A percentile compares a stretch with the other conserved stretches of the same genome.
Evolutionary conservation across 768 basidiomycete genomes (phyloP).

Genomic region (Tulasnella sp.): DNA sequence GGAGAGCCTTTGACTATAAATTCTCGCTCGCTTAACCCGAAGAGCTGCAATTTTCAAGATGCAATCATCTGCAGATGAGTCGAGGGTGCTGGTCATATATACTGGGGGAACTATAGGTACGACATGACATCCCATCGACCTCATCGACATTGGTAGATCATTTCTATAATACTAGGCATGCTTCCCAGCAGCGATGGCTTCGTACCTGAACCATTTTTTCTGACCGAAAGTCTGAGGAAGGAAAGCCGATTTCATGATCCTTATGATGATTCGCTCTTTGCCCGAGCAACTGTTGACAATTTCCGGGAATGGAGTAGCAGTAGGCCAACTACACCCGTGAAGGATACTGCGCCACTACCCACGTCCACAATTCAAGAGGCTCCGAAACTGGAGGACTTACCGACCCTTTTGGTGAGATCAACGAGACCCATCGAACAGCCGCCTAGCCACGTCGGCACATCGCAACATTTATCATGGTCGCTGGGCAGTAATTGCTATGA

Average conservation of each 20-base stretch:
- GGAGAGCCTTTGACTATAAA: too few species aligned
- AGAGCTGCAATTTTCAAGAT: too few species aligned
- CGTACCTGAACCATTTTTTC: slow-evolving; percentile 75
- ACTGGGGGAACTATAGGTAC: slow-evolving; percentile 71
- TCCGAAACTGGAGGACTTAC: slow-evolving; percentile 18
- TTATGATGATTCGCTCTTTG: slow-evolving; percentile 71
- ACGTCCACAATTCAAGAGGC: neutral
- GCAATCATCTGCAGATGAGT: slow-evolving; percentile 31
- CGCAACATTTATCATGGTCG: slow-evolving; percentile 22
- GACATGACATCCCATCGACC: slow-evolving; percentile 14
- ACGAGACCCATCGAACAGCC: slow-evolving; percentile 49
- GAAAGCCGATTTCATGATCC: slow-evolving; percentile 91
- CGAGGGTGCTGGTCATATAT: slow-evolving; percentile 75
- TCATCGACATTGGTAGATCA: neutral
- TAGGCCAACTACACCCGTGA: slow-evolving; percentile 18
- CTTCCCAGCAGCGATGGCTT: slow-evolving; percentile 54
- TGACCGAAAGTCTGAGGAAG: slow-evolving; percentile 69
- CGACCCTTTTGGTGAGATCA: slow-evolving; percentile 44
- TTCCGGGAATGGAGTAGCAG: slow-evolving; percentile 55
- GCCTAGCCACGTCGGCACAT: slow-evolving; percentile 16
- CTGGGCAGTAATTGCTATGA: slow-evolving; percentile 56
- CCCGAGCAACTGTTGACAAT: slow-evolving; percentile 61
- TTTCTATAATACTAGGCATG: slow-evolving; percentile 38
- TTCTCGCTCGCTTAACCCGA: too few species aligned
- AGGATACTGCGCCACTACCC: neutral